These are phyloP conservation scores for Boletus rubescentipes DNA, from an alignment of 768 basidiomycete genomes.

Conservation along the genomic window DNA sequence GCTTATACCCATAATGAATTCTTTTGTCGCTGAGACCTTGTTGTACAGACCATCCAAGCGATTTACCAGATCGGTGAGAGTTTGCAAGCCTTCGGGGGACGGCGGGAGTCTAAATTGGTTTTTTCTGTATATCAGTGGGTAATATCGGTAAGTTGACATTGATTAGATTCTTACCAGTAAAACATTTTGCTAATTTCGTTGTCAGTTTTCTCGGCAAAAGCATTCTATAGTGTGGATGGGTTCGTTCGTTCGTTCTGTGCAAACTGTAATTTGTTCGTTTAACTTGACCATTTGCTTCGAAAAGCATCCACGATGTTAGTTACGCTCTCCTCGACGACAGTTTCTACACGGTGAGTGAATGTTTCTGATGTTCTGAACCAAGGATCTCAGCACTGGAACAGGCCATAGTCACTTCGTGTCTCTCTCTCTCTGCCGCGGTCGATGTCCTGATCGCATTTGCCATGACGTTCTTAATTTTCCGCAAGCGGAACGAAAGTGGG, in stretches of 20 bases:
- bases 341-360: neutral
- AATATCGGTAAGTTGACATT: neutral
- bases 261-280: no score
- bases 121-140: neutral
- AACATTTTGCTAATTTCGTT: no score
- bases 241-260: neutral
- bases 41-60: neutral
- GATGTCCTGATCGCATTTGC: conserved; percentile 16
- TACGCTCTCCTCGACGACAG: neutral
- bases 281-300: neutral
- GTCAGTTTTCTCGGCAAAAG: neutral
- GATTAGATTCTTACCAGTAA: neutral
- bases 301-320: neutral
- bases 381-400: neutral
- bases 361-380: neutral
- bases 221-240: conserved; percentile 1
- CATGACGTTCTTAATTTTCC: conserved; percentile 9
- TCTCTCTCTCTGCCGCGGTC: neutral
- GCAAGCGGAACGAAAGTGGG: neutral
- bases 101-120: neutral
- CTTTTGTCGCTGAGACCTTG: no score
- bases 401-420: neutral
- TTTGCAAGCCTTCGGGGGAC: no score
- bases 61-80: conserved; percentile 3
- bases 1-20: neutral